These are phyloP conservation scores for Amanita muscaria DNA, from an alignment of 768 basidiomycete species.

Conservation along the genomic window DNA sequence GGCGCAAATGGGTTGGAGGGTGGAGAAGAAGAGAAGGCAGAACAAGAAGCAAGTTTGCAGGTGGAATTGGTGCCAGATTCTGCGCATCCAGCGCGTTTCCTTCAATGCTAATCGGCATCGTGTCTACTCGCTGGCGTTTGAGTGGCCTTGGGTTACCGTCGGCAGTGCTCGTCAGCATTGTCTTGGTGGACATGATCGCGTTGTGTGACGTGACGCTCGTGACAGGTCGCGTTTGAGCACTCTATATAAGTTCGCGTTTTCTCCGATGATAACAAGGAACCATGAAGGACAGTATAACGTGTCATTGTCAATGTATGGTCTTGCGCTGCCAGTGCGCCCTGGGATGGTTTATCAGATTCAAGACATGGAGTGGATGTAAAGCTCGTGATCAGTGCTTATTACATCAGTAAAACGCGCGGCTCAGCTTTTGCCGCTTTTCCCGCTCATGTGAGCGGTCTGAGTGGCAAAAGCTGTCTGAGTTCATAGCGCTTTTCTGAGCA, in stretches of 20 bases:
- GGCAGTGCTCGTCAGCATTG: neutral
- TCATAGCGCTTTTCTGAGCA: no score
- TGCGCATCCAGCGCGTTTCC: neutral
- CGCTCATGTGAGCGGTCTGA: no score
- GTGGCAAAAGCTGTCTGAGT: no score
- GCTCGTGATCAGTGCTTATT: no score
- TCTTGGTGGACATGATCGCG: neutral
- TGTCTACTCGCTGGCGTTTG: conserved; percentile 8
- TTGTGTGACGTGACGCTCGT: conserved; percentile 8
- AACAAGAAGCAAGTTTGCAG: conserved; percentile 44
- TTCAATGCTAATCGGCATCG: neutral
- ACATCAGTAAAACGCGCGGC: no score
- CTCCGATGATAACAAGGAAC: neutral
- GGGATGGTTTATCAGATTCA: no score
- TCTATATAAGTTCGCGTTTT: neutral
- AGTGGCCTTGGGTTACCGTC: conserved; percentile 10
- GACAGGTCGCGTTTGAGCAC: neutral
- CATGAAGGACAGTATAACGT: no score
- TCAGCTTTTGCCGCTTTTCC: no score
- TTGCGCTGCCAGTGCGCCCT: no score
- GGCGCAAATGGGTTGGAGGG: conserved; percentile 52
- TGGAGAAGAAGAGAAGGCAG: conserved; percentile 54
- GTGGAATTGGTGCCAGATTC: conserved; percentile 19
- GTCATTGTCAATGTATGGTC: no score
- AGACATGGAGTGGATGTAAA: no score